Base-by-base conservation (phyloP, 2,329 filamentous ascomycete genomes). In the Fonsecaea pugnacius region DNA sequence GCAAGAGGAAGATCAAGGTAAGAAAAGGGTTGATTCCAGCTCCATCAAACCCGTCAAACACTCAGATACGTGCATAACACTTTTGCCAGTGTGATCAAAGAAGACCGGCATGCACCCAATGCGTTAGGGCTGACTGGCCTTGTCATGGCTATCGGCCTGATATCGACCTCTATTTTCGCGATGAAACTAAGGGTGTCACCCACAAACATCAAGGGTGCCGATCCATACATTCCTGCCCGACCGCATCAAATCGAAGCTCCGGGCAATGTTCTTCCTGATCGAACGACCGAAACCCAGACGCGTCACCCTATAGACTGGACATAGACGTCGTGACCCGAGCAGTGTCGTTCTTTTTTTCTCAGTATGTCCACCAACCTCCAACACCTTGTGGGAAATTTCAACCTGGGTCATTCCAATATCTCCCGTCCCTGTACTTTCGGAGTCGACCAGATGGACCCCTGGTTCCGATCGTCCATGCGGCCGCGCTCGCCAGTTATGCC, bases 301-400 rank as follows among this genome's bases (percentile, higher is more conserved):
- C 8, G 6, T 53, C 9, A 35, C 32, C 51, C 4, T 7, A 30
- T 16, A 4, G 27, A n/a, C 51, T 53, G 27, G 10, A 53, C 14
- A 53, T 53, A 16, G 32, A 53, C 30, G 14, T 53, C 12, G 18
- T 33, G 51, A 53, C 51, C 27, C 51, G 51, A 18, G 51, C 51
- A 53, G 51, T 53, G 2, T 53, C 32, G 27, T 53, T 53, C 51
- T 53, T 53, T n/a, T 53, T 53, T 12, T 53, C 27, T n/a, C 51
- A 53, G 27, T 53, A 53, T 53, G 51, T 35, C 0, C 51, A 53
- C 30, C 51, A 33, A n/a, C 30, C 51, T 14, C 51, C 18, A 7
- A 12, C 51, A 53, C n/a, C 32, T 2, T 53, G 27, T 5, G 51
- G n/a, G 51, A 53, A 27, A 53, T 53, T 35, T 16, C 51, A 35